phyloP scores from a whole-genome alignment of 352 stramenopile genomes.

The Phytophthora palmivora region DNA sequence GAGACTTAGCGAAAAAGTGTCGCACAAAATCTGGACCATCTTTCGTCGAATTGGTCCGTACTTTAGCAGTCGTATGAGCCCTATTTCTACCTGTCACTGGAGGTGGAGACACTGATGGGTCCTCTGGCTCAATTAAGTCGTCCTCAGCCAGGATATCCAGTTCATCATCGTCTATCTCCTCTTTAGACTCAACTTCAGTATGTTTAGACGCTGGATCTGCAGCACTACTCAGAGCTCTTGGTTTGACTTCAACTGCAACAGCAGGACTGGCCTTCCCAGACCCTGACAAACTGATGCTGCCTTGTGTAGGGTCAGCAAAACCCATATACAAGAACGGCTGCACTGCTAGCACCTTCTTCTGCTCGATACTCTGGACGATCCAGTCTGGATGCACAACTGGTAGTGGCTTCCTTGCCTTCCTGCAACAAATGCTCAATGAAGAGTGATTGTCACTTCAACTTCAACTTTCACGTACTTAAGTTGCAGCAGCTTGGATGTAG shows the following conservation, averaged over 20 bases:
- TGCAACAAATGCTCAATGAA: constrained; percentile 21
- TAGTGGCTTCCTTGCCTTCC: constrained; percentile 59
- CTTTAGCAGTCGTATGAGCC: background rate
- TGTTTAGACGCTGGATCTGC: constrained; percentile 16
- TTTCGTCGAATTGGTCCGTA: constrained; percentile 65
- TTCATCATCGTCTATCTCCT: constrained; percentile 11
- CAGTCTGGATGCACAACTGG: constrained; percentile 91
- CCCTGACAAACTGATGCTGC: constrained; percentile 35
- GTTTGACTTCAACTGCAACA: constrained; percentile 11
- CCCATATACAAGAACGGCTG: constrained; percentile 88
- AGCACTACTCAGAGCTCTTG: constrained; percentile 7
- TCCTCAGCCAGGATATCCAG: constrained; percentile 18
- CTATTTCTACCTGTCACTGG: background rate
- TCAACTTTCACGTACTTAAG: constrained; percentile 63
- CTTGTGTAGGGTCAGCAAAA: constrained; percentile 79
- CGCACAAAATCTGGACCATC: constrained; percentile 79
- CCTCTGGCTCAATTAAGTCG: constrained; percentile 3
- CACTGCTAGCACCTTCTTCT: constrained; percentile 71
- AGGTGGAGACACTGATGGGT: constrained; percentile 3
- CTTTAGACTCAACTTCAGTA: too few species aligned
- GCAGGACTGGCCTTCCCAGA: background rate
- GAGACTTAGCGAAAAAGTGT: constrained; percentile 87
- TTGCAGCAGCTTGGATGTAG: constrained; percentile 86
- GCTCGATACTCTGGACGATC: constrained; percentile 91
- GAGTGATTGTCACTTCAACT: constrained; percentile 12